Base-by-base conservation (phyloP, 352 stramenopile species). In the Globisporangium radiosum region DNA sequence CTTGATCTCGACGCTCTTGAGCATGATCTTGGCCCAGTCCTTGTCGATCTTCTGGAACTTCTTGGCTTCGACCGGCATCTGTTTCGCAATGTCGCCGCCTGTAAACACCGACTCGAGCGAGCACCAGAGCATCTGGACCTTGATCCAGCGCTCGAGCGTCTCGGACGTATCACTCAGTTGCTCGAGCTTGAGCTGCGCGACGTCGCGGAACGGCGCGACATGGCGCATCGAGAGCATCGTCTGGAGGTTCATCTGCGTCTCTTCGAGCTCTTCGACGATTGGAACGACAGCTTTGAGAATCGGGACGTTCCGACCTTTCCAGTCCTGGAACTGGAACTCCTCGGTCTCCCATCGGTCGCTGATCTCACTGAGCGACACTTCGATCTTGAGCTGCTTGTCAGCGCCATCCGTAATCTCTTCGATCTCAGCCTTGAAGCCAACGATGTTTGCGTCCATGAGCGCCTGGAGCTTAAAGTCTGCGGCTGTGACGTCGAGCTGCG, bases 11-110 rank as follows among this genome's bases (percentile, higher is more conserved):
- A 88, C 78, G 0, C 81, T 91, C 57, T 96, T 99, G 14, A 82
- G 73, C 96, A 99, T 99, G 65, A 99, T 98, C 73, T 99, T 98
- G 9, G 94, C 92, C 96, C 97, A 99, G 70, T 99, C 94, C 65
- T 98, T 98, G 71, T 99, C 94, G 3, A 99, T 87, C 64, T 98
- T 98, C 47, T 95, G 84, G 75, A 98, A 99, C 67, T 98, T 98
- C 61, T 98, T 98, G 0, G 97, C 96, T 77, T 99, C 97, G 54
- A 98, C 94, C 3, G 97, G 97, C 86, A 99, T 96, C 70, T 99
- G 96, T 72, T 99, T 99, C 7, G 96, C 95, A 64, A 99, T 99
- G 76, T 99, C 97, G 57, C 97, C 97, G 47, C 96, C 96, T 3
- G 95, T 98, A 57, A 99, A 99, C 13, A 99, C 96, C 14, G 92